Conservation (phyloP, 495 filamentous ascomycete species). For the Echria macrotheca region DNA sequence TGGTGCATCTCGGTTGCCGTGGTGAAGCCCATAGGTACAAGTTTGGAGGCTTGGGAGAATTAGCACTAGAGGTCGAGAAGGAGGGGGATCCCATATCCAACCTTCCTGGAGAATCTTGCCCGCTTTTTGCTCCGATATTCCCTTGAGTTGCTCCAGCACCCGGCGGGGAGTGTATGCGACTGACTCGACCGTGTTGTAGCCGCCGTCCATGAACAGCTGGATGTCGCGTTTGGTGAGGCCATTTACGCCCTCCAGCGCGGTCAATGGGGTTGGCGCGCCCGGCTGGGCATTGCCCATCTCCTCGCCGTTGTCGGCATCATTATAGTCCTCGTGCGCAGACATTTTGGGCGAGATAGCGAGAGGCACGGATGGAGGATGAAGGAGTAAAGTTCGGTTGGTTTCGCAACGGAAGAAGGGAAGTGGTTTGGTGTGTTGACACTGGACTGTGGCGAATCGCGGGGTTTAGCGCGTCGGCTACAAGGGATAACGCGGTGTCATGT, state of each 20-base stretch:
- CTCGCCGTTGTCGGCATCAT: constrained; percentile 38
- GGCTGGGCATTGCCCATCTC: constrained; percentile 61
- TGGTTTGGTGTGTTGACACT: constrained; percentile 14
- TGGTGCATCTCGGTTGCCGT: constrained; percentile 99
- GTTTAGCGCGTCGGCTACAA: not conserved
- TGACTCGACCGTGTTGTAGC: constrained; percentile 90
- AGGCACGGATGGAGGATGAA: too few relatives aligned
- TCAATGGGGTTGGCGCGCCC: constrained; percentile 89
- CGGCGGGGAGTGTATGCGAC: constrained; percentile 92
- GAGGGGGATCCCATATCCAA: constrained; percentile 26
- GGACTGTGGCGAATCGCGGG: constrained; percentile 1
- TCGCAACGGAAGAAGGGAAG: too few relatives aligned
- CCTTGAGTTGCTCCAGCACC: constrained; percentile 87
- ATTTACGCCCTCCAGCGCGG: constrained; percentile 76
- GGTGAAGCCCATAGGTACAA: constrained; percentile 97
- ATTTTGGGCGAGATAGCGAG: constrained; percentile 15
- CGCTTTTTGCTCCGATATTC: constrained; percentile 94
- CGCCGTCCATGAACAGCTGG: constrained; percentile 84
- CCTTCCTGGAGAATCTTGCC: constrained; percentile 90
- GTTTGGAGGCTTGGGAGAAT: constrained; percentile 66
- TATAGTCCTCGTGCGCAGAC: constrained; percentile 34
- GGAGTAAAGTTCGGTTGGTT: too few relatives aligned
- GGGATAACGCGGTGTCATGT: constrained; percentile 8
- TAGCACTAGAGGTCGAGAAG: constrained; percentile 1
- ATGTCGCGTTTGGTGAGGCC: constrained; percentile 93